Base-by-base conservation (phyloP, 768 basidiomycete species). In the Paxillus involutus region DNA sequence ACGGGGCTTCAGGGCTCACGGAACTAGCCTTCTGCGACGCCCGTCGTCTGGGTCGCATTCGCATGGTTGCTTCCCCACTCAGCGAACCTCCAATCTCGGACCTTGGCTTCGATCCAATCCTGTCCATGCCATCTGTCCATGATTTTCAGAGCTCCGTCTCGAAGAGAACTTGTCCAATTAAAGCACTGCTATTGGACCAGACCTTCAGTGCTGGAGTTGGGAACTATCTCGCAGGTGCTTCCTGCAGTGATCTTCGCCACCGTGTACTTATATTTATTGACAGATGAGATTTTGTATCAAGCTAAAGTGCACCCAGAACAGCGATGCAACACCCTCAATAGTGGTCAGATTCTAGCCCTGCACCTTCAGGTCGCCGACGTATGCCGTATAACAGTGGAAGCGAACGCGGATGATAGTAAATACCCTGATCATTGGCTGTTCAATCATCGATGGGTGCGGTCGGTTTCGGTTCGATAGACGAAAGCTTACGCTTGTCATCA, bases 181-280 rank as follows among this genome's bases (percentile, higher is more conserved):
- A 91, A 62, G 83, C 85, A 1, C 74, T 92, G n/a, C 74, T 91
- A 13, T 76, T 91, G 40, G 84, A 91, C 66, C 89, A 91, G 65
- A 81, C 85, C 0, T 91, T 91, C 72, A 87, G 81, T 57, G 88
- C 89, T 11, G 90, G 90, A 1, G 81, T 92, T 10, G 87, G 90
- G 4, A 92, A 91, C 65, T 91, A 89, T 85, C 81, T 91, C 17
- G 89, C 89, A 61, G 88, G 87, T 83, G 63, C 69, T 62, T 48
- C 40, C 55, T 44, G 42, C 35, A 35, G 35, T 12, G 13, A 35
- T 35, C 12, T 1, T 12, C 35, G 12, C 54, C 51, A 29, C 30
- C 6, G 26, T 35, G 11, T 0, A 45, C 45, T 49, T 30, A 43
- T 29, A 32, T 0, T 16, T 32, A 16, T 26, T 47, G 47, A 40